Conservation (phyloP, 306 rosid species). For the Vigna hirtella region DNA sequence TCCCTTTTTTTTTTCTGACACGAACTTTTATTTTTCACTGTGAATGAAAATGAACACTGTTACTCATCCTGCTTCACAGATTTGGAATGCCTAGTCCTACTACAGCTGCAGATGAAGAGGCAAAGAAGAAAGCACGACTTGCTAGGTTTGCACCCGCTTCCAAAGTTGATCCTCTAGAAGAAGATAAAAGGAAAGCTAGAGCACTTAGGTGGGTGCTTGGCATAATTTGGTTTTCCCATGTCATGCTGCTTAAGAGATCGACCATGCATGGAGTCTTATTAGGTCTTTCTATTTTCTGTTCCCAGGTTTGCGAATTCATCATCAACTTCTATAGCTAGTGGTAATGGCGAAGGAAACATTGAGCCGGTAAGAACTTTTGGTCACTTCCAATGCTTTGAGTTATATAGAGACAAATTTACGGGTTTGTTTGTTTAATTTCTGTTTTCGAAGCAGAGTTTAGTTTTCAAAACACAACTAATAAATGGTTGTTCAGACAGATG, state of each 20-base stretch:
- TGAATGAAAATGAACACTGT: neutral
- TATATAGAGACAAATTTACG: neutral
- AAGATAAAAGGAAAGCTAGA: conserved; percentile 84
- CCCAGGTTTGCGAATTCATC: conserved; percentile 70
- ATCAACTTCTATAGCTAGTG: conserved; percentile 53
- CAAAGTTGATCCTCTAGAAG: conserved; percentile 72
- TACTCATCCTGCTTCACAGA: conserved; percentile 52
- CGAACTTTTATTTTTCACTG: neutral
- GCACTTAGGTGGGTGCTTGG: conserved; percentile 77
- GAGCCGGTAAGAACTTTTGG: conserved; percentile 62
- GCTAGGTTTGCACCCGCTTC: conserved; percentile 71
- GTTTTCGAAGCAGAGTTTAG: neutral
- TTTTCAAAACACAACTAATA: neutral
- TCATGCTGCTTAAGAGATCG: neutral
- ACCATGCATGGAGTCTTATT: conserved; percentile 3
- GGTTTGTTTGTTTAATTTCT: neutral
- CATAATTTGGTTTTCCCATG: neutral
- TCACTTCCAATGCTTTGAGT: conserved; percentile 2
- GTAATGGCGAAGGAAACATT: conserved; percentile 61
- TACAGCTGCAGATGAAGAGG: conserved; percentile 60
- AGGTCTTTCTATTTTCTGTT: conserved; percentile 31
- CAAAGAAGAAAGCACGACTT: conserved; percentile 90
- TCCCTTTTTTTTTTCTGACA: neutral
- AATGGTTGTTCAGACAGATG: neutral
- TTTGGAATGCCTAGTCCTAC: conserved; percentile 69